Base-by-base conservation (phyloP, 129 eudicot genomes). In the Saposhnikovia divaricata region DNA sequence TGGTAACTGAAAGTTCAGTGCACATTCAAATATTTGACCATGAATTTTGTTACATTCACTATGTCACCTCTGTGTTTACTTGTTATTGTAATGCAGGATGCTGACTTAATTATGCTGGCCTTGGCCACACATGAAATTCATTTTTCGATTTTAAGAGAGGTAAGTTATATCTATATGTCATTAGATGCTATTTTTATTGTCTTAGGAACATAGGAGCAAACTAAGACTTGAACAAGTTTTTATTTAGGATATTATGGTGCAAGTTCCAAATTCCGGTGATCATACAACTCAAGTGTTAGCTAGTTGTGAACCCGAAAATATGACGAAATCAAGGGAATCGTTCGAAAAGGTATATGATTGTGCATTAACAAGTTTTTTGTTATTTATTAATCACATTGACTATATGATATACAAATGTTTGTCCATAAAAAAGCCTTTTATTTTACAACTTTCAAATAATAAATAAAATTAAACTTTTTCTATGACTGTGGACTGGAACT, bases 141-240 rank as follows among this genome's bases (percentile, higher is more conserved):
- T 44, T 73, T 73, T 43, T 91, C 92, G 1, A 86, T 91, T 40
- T 69, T 91, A 16, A 86, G 97, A 78, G 93, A 87, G 92, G 93
- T 87, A 34, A 68, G 27, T 79, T 68, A 15, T 40, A 40, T 40
- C 14, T 13, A 3, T 10, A n/a, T 9, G 55, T 6, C n/a, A 9
- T 2, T 25, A 12, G n/a, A 51, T 51, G 63, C 21, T 55, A 55
- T 55, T 55, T 55, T 55, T 6, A 5, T 19, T 19, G 27, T 55
- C 9, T 16, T 19, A 21, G 21, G n/a, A 55, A 55, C 21, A 6
- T 55, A 4, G 9, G 9, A 19, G 63, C 9, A 55, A 55, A 55
- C 21, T 21, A 21, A 55, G 27, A 19, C 25, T 5, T 53, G 2
- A 6, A 19, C n/a, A 55, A 18, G 21, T 55, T 46, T 51, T 55